A percentile compares a stretch with the other conserved stretches of the same genome.
These are phyloP conservation scores for Brassica incana DNA, from an alignment of 345 rosid genomes.

Conservation along the genomic window DNA sequence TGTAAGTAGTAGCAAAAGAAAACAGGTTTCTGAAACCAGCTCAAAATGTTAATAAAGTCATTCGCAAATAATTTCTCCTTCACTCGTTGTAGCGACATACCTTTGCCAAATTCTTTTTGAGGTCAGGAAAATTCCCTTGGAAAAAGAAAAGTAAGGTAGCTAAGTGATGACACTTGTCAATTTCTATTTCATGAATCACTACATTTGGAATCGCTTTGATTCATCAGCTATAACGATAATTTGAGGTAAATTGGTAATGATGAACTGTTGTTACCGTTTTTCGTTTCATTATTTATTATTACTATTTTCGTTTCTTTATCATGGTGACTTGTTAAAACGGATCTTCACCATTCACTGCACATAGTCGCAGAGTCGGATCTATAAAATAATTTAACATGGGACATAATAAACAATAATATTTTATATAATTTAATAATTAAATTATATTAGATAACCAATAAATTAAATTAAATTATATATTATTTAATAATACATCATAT, in stretches of 20 bases:
- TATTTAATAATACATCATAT: too few species aligned
- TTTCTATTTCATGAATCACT: not conserved
- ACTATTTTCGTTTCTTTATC: not conserved
- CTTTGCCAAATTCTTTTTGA: not conserved
- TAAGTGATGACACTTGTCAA: not conserved
- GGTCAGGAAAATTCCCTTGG: not conserved
- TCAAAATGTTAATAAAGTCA: not conserved
- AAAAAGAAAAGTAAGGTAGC: not conserved
- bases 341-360: not conserved
- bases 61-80: not conserved
- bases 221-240: not conserved
- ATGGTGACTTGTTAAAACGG: not conserved
- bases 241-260: not conserved
- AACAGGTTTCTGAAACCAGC: not conserved
- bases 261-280: not conserved
- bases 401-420: too few species aligned
- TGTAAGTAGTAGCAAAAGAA: not conserved
- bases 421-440: too few species aligned
- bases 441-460: too few species aligned
- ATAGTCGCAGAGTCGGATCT: not conserved
- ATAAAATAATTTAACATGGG: too few species aligned
- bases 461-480: too few species aligned
- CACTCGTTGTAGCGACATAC: not conserved
- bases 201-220: not conserved
- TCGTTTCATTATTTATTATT: not conserved